Conservation (phyloP, 345 rosid species). For the Angophora floribunda region DNA sequence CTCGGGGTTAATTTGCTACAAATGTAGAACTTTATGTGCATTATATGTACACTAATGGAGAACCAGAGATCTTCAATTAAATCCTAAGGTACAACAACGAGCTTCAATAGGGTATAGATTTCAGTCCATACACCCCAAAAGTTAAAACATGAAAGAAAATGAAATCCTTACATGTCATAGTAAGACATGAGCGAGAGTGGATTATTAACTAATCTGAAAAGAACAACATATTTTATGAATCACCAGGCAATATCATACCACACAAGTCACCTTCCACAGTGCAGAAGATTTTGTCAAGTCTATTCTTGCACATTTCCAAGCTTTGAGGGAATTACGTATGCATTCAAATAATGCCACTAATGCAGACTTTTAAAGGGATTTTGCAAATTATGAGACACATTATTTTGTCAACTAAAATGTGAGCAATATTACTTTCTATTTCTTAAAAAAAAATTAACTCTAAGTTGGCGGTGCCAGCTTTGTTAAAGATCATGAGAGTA, state of each 20-base stretch:
- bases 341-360: background rate
- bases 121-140: background rate
- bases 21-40: background rate
- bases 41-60: background rate
- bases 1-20: background rate
- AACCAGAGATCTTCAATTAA: background rate
- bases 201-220: background rate
- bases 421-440: background rate
- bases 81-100: background rate
- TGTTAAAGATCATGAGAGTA: background rate
- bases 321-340: background rate
- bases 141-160: background rate
- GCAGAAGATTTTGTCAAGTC: background rate
- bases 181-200: background rate
- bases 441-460: background rate
- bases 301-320: background rate
- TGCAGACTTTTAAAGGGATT: background rate
- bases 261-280: background rate
- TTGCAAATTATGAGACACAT: background rate
- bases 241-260: background rate
- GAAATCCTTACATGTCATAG: background rate
- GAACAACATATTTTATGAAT: background rate
- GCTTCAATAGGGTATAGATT: background rate
- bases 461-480: background rate
- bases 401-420: background rate